Conservation (phyloP, 2,329 filamentous ascomycete genomes). For the Aureobasidium sp. region DNA sequence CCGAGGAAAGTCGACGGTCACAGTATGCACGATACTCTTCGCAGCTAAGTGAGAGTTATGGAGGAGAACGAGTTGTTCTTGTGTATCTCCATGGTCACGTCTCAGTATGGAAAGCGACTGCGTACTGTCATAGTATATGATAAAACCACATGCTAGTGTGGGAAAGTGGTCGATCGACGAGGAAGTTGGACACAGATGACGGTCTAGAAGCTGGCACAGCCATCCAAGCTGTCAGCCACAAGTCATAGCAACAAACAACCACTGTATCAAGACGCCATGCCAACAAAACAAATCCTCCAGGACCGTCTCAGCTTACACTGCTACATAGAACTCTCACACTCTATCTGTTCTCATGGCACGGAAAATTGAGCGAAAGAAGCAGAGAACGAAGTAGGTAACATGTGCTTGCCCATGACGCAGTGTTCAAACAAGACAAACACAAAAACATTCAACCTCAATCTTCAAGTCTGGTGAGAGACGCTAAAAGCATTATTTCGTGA, state of each 20-base stretch:
- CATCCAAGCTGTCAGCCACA: neutral
- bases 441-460: slow-evolving; percentile 1
- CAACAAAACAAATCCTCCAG: neutral
- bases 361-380: neutral
- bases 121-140: too few species aligned
- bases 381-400: neutral
- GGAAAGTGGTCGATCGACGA: too few species aligned
- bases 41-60: too few species aligned
- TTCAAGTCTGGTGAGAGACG: neutral
- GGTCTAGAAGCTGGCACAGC: neutral
- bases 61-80: too few species aligned
- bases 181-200: too few species aligned
- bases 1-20: neutral
- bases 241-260: neutral
- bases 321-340: neutral
- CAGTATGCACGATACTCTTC: neutral
- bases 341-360: too few species aligned
- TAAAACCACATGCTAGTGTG: too few species aligned
- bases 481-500: neutral
- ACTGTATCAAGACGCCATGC: neutral
- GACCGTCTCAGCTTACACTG: neutral
- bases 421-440: slow-evolving; percentile 9
- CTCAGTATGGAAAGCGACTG: too few species aligned
- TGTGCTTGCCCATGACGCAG: slow-evolving; percentile 4
- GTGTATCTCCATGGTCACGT: too few species aligned